Percentiles rank a stretch among this genome's conserved stretches.
Evolutionary conservation across 768 basidiomycete genomes (phyloP).

Genomic region (Boletus sp.): DNA sequence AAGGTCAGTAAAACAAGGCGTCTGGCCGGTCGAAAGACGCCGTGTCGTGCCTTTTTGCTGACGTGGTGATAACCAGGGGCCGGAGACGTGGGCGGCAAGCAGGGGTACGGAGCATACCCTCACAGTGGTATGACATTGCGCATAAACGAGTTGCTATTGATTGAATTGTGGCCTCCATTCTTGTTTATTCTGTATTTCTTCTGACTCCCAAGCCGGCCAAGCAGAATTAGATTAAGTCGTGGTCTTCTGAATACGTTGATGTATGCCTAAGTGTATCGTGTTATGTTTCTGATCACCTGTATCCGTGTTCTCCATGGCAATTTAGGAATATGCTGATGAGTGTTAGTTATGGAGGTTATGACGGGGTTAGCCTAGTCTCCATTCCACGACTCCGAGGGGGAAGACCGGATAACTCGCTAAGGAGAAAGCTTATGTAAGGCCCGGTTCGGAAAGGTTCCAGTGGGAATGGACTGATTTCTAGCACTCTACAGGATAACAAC

Average conservation of each 20-base stretch:
- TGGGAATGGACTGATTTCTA: neutral
- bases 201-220: neutral
- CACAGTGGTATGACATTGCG: conserved; percentile 8
- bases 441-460: neutral
- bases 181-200: neutral
- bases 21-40: neutral
- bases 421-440: no score
- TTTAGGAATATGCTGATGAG: neutral
- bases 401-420: neutral
- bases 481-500: neutral
- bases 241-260: neutral
- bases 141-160: no score
- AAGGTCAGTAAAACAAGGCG: conserved; percentile 30
- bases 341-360: neutral
- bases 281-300: neutral
- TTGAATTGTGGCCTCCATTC: neutral
- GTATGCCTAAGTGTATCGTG: neutral
- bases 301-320: neutral
- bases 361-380: neutral
- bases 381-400: neutral
- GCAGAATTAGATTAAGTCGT: neutral
- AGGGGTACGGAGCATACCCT: conserved; percentile 32
- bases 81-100: conserved; percentile 31
- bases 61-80: conserved; percentile 19
- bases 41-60: neutral